phyloP scores from a whole-genome alignment of 1,139 yeast species.

The Sugiyamaella pinicola region DNA sequence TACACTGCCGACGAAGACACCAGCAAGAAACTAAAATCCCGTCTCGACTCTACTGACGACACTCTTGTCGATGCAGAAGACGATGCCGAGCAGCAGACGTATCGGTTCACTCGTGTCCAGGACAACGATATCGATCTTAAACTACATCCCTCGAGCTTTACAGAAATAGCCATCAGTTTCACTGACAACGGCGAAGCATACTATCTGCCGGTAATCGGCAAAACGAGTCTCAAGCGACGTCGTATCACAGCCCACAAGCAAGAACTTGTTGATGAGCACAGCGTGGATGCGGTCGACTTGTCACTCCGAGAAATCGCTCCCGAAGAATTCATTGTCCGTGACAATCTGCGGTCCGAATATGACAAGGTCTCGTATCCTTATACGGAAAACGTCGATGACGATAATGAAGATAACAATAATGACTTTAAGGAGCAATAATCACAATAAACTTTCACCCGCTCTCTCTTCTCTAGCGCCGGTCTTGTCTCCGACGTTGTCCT shows the following conservation, averaged over 20 bases:
- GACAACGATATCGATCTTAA: slow-evolving; percentile 79
- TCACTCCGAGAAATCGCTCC: slow-evolving; percentile 73
- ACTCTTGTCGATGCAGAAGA: slow-evolving; percentile 47
- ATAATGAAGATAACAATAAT: slow-evolving; percentile 24
- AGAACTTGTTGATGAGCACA: slow-evolving; percentile 52
- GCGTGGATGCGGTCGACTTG: slow-evolving; percentile 55
- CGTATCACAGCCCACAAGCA: slow-evolving; percentile 61
- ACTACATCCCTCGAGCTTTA: slow-evolving; percentile 49
- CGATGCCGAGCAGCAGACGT: slow-evolving; percentile 46
- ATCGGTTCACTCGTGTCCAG: slow-evolving; percentile 63
- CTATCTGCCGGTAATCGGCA: slow-evolving; percentile 77
- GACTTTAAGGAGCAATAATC: slow-evolving; percentile 15
- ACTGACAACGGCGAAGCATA: slow-evolving; percentile 62
- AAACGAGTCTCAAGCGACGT: slow-evolving; percentile 80
- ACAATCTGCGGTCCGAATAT: slow-evolving; percentile 63
- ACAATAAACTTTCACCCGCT: too few relatives aligned
- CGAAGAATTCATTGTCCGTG: slow-evolving; percentile 67
- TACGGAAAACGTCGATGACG: slow-evolving; percentile 27
- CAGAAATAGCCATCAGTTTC: slow-evolving; percentile 60
- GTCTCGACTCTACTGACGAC: slow-evolving; percentile 38
- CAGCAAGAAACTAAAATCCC: slow-evolving; percentile 34
- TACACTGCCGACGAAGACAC: slow-evolving; percentile 54
- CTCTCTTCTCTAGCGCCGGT: too few relatives aligned
- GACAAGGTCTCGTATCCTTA: slow-evolving; percentile 59
- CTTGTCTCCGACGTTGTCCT: too few relatives aligned